Evolutionary conservation across 805 yeast species (phyloP), one percentile per base, ranked within the genome.

Genomic region (Wickerhamiella parazyma): DNA sequence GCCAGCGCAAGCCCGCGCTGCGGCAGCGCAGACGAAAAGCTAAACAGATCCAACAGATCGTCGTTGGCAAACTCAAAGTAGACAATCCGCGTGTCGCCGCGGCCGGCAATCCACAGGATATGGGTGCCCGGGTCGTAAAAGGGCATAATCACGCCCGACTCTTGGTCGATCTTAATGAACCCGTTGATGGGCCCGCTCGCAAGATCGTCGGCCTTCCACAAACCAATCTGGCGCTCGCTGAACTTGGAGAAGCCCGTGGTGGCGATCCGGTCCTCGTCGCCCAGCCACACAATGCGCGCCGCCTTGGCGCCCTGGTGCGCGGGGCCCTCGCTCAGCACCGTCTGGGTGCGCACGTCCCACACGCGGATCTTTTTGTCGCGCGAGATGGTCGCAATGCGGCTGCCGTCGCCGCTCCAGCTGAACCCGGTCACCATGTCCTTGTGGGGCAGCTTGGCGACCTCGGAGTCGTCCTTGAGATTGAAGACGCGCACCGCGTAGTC

Each of bases 41-140:
- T 95, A n/a, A 94, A 82, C 47, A 91, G 65, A 53, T 81, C 84
- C 62, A 70, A 78, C 45, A 91, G 69, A 55, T 78, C 80, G 55
- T 89, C 96, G 55, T 82, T 75, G 49, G 78, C 85, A 61, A 73
- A 85, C 67, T 91, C 98, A 58, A 68, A 91, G 65, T 89, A 89
- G 57, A 95, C 82, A 55, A 91, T 84, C 61, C 89, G 91, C 55
- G 97, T 97, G 62, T 91, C 98, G 61, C 96, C 96, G 63, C 91
- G 89, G 53, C 98, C 99, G 25, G 94, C 97, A 48, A 91, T 67
- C 57, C 80, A 91, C 47, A 91, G 69, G 46, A 87, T 75, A 45
- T 78, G 75, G 36, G 82, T 86, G 28, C 81, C 72, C 21, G 75
- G 81, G 59, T 91, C 99, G 58, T 66, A 91, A 55, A 81, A 74